Evolutionary conservation across 2,329 filamentous ascomycete species (phyloP), one percentile per base, ranked within the genome.

Genomic region (Myotisia sp.): DNA sequence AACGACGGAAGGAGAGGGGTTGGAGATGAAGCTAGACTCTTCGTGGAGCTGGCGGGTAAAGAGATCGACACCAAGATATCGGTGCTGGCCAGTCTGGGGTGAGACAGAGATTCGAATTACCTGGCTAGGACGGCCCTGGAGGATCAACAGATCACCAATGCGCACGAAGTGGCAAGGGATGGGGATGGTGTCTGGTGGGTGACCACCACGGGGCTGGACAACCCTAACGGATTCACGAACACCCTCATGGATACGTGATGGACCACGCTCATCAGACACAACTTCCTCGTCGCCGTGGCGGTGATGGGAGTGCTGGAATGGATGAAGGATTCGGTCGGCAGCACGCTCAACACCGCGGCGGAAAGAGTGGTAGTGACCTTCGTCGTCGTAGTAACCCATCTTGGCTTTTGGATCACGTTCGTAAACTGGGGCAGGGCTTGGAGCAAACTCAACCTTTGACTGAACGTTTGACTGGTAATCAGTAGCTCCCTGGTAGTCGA

Each of bases 1-100:
- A 45, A 95, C 76, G 42, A 98, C 90, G 50, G 83, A 93, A 50
- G 87, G 87, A 47, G 81, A 83, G 46, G 90, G 90, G 79, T 92
- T 92, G 66, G 83, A 86, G 68, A 95, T 77, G 68, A 93, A 94
- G 53, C 80, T 87, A 38, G 84, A 93, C 79, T 98, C 90, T 70
- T 98, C 90, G 58, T 95, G 85, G 47, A 98, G 76, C 71, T 95
- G 84, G 75, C 93, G 92, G 73, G 86, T 94, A 83, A 98, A 98
- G 56, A 98, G 81, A 65, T 98, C 90, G 50, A 98, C 90, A 75
- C 90, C 90, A 45, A 98, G 82, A 76, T 95, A 98, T 60, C 90
- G 83, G 79, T 98, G 87, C 76, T 98, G 90, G 62, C 90, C 90
- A 43, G 90, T 98, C 70, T 92, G 87, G 49, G 83, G 74, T 38